Evolutionary conservation across 1,284 basidiomycete genomes (phyloP), one percentile per base, ranked within the genome.

Genomic region (Apiotrichum sp.): DNA sequence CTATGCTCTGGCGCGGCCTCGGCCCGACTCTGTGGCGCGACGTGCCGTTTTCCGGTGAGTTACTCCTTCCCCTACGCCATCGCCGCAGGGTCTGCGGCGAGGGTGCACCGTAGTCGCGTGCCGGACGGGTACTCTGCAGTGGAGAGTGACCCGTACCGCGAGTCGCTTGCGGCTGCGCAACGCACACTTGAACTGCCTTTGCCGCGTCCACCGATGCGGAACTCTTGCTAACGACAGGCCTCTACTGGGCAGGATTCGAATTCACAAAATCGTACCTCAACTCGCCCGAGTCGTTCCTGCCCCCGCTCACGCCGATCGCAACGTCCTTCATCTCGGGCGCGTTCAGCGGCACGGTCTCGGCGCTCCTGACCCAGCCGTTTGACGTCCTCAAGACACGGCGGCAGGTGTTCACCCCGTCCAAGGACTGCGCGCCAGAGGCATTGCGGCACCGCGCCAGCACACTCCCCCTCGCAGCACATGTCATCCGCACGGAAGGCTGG

Each of bases 331-430:
- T 74, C 16, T 72, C 72, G 2, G 76, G 76, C 7, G 74, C 74
- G 2, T 13, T 71, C 1, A 69, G 67, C 34, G 75, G 75, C 22
- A 77, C 71, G 47, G 79, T 87, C 0, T 89, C 95, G 3, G 92
- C 95, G 0, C 78, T 97, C 7, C 58, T 95, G 39, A 98, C 95
- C 2, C 92, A 93, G 38, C 95, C 96, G 0, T 97, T 97, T 68
- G 95, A 98, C 70, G 89, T 97, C 16, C 81, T 98, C 61, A 98
- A 98, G 78, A 98, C 96, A 3, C 82, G 93, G 45, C 80, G 89
- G 50, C 95, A 98, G 69, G 85, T 77, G 2, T 74, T 72, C 86
- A 50, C 76, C 83, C 63, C 73, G 83, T 58, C 88, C 83, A 84
- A 80, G 80, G 31, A 72, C 77, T 47, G 71, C 79, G 35, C 74